Conservation (phyloP, 305 asterid species). For the Solanum hybrid region DNA sequence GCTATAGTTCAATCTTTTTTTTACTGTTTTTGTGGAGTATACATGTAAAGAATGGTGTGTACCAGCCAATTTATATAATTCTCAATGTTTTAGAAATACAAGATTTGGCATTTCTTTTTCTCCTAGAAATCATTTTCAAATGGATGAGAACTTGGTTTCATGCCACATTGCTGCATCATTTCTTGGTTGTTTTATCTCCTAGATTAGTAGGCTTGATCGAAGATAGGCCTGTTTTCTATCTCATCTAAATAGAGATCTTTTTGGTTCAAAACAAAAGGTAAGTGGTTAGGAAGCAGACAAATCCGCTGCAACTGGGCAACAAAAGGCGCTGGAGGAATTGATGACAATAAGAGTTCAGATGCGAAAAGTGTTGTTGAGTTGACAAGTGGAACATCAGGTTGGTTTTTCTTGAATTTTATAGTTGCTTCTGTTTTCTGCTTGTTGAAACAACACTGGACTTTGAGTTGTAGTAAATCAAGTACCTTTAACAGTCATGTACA, state of each 20-base stretch:
- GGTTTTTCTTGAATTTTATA: background rate
- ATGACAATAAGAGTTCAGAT: conserved; percentile 66
- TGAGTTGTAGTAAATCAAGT: background rate
- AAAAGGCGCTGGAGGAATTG: conserved; percentile 62
- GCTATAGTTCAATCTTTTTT: background rate
- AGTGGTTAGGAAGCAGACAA: conserved; percentile 93
- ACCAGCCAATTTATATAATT: background rate
- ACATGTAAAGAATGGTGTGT: background rate
- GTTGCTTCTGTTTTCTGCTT: background rate
- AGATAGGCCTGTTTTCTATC: background rate
- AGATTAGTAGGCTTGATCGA: background rate
- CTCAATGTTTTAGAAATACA: background rate
- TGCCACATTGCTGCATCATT: background rate
- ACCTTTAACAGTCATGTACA: background rate
- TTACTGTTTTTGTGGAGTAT: background rate
- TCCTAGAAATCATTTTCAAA: background rate
- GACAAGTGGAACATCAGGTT: conserved; percentile 72
- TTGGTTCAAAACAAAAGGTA: conserved; percentile 33
- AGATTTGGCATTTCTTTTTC: background rate
- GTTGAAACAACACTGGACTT: background rate
- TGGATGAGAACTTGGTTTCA: background rate
- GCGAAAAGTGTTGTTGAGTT: conserved; percentile 62
- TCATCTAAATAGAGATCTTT: background rate
- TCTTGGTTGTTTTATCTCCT: background rate
- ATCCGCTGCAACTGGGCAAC: conserved; percentile 96